phyloP scores from a whole-genome alignment of 768 basidiomycete species.

The Crucibulum laeve region DNA sequence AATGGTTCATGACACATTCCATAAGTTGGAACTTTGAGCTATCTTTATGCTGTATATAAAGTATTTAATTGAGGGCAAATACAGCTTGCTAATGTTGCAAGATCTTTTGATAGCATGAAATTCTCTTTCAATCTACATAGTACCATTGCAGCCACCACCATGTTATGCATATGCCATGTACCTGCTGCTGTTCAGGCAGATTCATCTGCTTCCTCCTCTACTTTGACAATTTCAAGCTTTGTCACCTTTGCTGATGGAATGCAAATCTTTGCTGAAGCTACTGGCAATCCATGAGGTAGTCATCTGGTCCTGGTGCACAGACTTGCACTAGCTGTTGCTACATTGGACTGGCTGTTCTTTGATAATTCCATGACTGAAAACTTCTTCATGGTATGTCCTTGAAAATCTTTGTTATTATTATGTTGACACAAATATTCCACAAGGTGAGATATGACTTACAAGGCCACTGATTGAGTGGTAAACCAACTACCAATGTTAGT shows the following conservation, averaged over 20 bases:
- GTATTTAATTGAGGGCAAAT: too few relatives aligned
- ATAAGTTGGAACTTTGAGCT: too few relatives aligned
- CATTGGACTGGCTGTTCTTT: background rate
- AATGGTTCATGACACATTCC: too few relatives aligned
- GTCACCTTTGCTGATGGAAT: background rate
- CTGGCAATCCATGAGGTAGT: background rate
- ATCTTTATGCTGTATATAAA: too few relatives aligned
- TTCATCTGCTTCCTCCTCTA: too few relatives aligned
- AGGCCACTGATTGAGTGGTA: background rate
- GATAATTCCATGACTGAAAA: background rate
- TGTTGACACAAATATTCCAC: background rate
- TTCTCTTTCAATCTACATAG: too few relatives aligned
- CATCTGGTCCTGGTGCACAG: background rate
- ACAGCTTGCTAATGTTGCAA: too few relatives aligned
- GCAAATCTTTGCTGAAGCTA: background rate
- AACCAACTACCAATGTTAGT: background rate
- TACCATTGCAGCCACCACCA: too few relatives aligned
- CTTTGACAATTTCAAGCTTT: background rate
- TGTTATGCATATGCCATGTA: too few relatives aligned
- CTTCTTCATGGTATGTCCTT: background rate
- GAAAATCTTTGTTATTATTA: background rate
- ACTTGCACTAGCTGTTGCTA: background rate
- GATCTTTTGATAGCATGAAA: too few relatives aligned
- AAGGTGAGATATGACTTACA: background rate
- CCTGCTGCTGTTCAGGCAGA: too few relatives aligned